These are phyloP conservation scores for Periglandula ipomoeae DNA, from an alignment of 2,329 filamentous ascomycete species.

Conservation along the genomic window DNA sequence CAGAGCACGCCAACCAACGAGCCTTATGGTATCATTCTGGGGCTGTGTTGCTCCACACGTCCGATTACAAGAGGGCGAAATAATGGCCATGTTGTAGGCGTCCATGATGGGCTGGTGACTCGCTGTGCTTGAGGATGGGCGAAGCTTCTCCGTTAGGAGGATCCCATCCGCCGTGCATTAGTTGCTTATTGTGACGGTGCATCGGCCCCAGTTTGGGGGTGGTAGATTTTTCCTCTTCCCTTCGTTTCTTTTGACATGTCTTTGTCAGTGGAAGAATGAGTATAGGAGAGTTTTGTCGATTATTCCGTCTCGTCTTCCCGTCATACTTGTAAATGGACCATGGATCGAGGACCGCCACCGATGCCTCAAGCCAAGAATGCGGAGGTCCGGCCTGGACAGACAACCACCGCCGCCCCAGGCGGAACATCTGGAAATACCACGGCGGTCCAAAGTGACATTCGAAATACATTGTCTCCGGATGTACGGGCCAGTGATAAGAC, in stretches of 20 bases:
- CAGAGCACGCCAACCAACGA: too few species aligned
- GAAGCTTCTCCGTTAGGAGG: neutral
- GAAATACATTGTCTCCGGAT: constrained; percentile 1
- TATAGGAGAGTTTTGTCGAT: neutral
- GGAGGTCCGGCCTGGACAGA: neutral
- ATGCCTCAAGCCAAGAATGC: neutral
- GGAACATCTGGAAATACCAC: neutral
- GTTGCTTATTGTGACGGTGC: neutral
- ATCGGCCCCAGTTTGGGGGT: neutral
- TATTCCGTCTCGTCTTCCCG: neutral
- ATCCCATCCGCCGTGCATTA: neutral
- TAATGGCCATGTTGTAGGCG: neutral
- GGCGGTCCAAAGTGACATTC: neutral
- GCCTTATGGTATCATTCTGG: too few species aligned
- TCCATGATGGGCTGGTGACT: neutral
- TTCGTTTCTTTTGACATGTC: neutral
- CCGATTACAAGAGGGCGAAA: neutral
- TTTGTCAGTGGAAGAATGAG: neutral
- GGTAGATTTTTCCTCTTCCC: too few species aligned
- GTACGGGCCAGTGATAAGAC: constrained; percentile 1
- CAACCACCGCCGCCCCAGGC: neutral
- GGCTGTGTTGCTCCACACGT: neutral
- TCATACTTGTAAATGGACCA: neutral
- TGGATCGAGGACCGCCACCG: neutral
- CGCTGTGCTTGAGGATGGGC: neutral